phyloP scores from a whole-genome alignment of 139 green algal genomes.

The Chlamydomonas sphaeroides region DNA sequence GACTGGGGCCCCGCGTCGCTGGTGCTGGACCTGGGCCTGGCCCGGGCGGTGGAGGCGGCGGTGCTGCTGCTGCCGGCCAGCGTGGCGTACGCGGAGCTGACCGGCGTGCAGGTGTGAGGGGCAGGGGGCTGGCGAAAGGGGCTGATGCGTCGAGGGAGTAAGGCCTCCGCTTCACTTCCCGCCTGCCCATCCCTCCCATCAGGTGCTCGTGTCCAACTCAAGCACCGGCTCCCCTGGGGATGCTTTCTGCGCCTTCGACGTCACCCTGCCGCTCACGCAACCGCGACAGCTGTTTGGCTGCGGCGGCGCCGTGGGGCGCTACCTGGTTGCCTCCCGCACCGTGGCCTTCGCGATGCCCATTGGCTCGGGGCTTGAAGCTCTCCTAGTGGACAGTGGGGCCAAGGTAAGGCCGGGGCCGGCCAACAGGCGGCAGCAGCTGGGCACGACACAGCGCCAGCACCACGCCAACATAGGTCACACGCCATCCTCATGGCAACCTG shows the following conservation, averaged over 20 bases:
- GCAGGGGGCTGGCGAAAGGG: neutral
- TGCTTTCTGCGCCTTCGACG: conserved; percentile 16
- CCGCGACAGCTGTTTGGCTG: neutral
- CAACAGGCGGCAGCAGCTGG: too few relatives aligned
- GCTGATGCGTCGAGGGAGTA: neutral
- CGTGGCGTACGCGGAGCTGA: neutral
- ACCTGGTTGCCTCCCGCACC: neutral
- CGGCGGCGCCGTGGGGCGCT: conserved; percentile 11
- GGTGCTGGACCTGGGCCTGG: conserved; percentile 4
- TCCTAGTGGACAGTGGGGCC: neutral
- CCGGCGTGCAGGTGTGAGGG: neutral
- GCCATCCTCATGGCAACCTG: too few relatives aligned
- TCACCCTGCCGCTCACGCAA: neutral
- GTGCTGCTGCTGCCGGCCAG: neutral
- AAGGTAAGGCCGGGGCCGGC: neutral
- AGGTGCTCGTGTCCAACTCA: conserved; percentile 29
- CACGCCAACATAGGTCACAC: too few relatives aligned
- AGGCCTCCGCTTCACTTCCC: neutral
- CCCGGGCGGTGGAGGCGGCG: conserved; percentile 13
- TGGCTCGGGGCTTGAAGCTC: neutral
- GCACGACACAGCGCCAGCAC: neutral
- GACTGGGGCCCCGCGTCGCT: neutral
- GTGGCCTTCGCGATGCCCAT: neutral
- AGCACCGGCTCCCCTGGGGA: neutral
- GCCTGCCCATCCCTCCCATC: neutral